These are phyloP conservation scores for Nothopassalora personata DNA, from an alignment of 2,329 filamentous ascomycete genomes.

Conservation along the genomic window DNA sequence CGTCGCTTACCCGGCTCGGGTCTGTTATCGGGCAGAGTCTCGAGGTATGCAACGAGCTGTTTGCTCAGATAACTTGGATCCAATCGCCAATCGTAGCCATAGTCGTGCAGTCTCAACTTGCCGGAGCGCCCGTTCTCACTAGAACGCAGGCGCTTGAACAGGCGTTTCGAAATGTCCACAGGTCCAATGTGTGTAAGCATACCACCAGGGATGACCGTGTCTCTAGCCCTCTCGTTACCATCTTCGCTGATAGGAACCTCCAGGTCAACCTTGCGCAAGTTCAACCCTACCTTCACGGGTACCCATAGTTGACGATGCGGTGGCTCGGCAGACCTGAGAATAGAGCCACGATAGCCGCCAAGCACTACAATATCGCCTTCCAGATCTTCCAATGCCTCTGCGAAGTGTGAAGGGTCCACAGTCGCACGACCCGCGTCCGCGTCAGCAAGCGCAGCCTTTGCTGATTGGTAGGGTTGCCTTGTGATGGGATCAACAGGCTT, in stretches of 20 bases:
- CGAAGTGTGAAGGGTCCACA: constrained; percentile 46
- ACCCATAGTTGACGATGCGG: constrained; percentile 89
- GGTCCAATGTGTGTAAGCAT: constrained; percentile 91
- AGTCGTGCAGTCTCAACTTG: constrained; percentile 75
- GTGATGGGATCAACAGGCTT: constrained; percentile 26
- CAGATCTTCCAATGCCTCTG: constrained; percentile 58
- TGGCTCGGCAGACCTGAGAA: constrained; percentile 76
- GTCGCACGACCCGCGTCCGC: constrained; percentile 22
- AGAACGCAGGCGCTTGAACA: constrained; percentile 71
- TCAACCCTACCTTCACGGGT: constrained; percentile 85
- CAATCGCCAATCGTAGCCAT: constrained; percentile 90
- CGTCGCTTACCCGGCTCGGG: constrained; percentile 47
- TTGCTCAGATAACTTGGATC: constrained; percentile 71
- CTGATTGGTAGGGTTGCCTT: constrained; percentile 21
- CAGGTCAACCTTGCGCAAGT: constrained; percentile 84
- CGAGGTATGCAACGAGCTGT: constrained; percentile 67
- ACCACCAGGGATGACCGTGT: constrained; percentile 76
- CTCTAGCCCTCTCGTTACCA: constrained; percentile 76
- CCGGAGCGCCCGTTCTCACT: constrained; percentile 68
- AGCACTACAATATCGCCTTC: constrained; percentile 83
- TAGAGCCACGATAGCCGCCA: constrained; percentile 83
- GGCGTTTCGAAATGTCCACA: constrained; percentile 76
- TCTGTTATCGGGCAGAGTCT: constrained; percentile 68
- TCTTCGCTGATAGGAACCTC: constrained; percentile 73
- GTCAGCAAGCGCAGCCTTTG: constrained; percentile 20